phyloP scores from a whole-genome alignment of 371 early-diverging fungal species.

The Capillidium heterosporum region DNA sequence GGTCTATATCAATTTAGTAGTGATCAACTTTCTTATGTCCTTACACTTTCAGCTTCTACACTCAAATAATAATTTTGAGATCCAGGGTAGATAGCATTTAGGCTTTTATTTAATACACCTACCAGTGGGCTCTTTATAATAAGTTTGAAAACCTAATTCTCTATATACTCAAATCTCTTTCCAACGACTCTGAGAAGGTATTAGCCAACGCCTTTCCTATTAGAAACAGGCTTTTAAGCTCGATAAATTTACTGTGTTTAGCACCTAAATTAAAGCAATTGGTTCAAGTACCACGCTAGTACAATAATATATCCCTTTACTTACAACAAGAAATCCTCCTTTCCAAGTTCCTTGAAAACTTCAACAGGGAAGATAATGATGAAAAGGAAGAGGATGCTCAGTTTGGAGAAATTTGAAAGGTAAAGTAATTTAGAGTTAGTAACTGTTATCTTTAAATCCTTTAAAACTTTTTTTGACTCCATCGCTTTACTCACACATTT shows the following conservation, averaged over 20 bases:
- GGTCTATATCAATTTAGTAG: conserved; percentile 85
- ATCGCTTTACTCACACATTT: conserved; percentile 44
- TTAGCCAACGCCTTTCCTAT: conserved; percentile 52
- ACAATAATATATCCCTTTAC: conserved; percentile 32
- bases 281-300: conserved; percentile 40
- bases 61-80: background rate
- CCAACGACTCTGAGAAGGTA: conserved; percentile 68
- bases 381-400: conserved; percentile 59
- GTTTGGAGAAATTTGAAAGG: conserved; percentile 61
- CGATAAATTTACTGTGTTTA: conserved; percentile 18
- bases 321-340: conserved; percentile 52
- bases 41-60: conserved; percentile 49
- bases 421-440: conserved; percentile 12
- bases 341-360: conserved; percentile 74
- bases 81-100: conserved; percentile 10
- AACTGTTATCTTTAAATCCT: conserved; percentile 20
- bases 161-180: conserved; percentile 39
- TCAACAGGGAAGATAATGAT: conserved; percentile 51
- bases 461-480: conserved; percentile 54
- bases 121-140: conserved; percentile 18
- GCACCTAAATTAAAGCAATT: conserved; percentile 3
- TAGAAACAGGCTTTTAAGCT: conserved; percentile 39
- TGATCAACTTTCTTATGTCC: conserved; percentile 60
- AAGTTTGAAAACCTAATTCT: conserved; percentile 15
- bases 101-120: conserved; percentile 11